phyloP scores from a whole-genome alignment of 305 asterid genomes.

The Rubia tinctorum region DNA sequence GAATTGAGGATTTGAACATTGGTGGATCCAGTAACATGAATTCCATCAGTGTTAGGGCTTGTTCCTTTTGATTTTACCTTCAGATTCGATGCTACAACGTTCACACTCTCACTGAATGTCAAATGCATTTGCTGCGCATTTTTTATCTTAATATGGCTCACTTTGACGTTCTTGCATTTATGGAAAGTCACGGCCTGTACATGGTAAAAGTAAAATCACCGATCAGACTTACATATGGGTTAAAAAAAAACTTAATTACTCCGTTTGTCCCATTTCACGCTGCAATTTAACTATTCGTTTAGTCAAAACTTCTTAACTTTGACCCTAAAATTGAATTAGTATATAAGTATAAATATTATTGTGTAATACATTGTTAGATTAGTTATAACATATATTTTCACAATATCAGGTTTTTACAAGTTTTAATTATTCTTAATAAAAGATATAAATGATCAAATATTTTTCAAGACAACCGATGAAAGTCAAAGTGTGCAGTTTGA shows the following conservation, averaged over 20 bases:
- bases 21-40: conserved; percentile 63
- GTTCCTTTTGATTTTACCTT: conserved; percentile 50
- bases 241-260: background rate
- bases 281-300: too few species aligned
- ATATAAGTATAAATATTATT: too few species aligned
- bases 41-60: conserved; percentile 96
- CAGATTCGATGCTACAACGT: conserved; percentile 54
- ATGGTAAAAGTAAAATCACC: background rate
- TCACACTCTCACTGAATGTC: conserved; percentile 42
- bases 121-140: conserved; percentile 92
- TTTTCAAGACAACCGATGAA: too few species aligned
- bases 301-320: too few species aligned
- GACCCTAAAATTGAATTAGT: too few species aligned
- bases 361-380: too few species aligned
- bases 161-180: conserved; percentile 53
- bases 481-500: too few species aligned
- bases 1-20: conserved; percentile 49
- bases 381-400: too few species aligned
- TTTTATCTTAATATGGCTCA: conserved; percentile 37
- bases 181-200: conserved; percentile 66
- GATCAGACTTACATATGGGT: background rate
- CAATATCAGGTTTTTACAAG: too few species aligned
- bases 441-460: too few species aligned
- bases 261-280: too few species aligned
- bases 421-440: too few species aligned